phyloP scores from a whole-genome alignment of 805 yeast genomes.

The Wickerhamiella siamensis region DNA sequence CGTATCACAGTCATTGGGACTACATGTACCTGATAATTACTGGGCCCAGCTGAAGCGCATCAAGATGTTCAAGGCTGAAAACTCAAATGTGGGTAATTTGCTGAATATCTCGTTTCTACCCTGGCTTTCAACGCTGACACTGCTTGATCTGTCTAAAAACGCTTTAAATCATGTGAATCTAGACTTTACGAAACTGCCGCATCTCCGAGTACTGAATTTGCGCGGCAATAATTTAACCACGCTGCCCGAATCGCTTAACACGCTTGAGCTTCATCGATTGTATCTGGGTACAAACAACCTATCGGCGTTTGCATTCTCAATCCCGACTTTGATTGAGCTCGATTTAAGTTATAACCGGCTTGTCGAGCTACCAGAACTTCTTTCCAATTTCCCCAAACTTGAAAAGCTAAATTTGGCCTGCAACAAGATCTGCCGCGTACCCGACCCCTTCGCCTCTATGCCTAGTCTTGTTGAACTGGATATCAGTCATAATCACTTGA shows the following conservation, averaged over 20 bases:
- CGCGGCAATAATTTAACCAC: slow-evolving; percentile 55
- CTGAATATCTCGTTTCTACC: neutral
- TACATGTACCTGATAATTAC: neutral
- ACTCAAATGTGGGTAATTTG: neutral
- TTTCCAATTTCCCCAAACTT: slow-evolving; percentile 45
- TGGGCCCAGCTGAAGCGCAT: neutral
- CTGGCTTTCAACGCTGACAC: slow-evolving; percentile 35
- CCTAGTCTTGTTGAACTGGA: slow-evolving; percentile 57
- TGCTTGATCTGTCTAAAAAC: slow-evolving; percentile 65
- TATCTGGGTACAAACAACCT: slow-evolving; percentile 22
- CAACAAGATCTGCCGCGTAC: slow-evolving; percentile 50
- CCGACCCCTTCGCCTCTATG: slow-evolving; percentile 46
- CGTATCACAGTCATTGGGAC: neutral
- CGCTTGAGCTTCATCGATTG: slow-evolving; percentile 6
- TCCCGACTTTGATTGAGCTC: slow-evolving; percentile 36
- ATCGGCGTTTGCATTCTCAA: slow-evolving; percentile 42
- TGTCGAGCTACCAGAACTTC: slow-evolving; percentile 37
- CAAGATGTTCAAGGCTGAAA: neutral
- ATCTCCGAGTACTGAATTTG: slow-evolving; percentile 48
- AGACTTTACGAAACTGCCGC: slow-evolving; percentile 36
- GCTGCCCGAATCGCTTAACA: slow-evolving; percentile 31
- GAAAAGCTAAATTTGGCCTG: slow-evolving; percentile 66
- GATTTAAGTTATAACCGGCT: slow-evolving; percentile 71
- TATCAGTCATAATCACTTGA: slow-evolving; percentile 39
- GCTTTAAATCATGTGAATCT: slow-evolving; percentile 37